Base-by-base conservation (phyloP, 495 filamentous ascomycete species). In the Poronia punctata region DNA sequence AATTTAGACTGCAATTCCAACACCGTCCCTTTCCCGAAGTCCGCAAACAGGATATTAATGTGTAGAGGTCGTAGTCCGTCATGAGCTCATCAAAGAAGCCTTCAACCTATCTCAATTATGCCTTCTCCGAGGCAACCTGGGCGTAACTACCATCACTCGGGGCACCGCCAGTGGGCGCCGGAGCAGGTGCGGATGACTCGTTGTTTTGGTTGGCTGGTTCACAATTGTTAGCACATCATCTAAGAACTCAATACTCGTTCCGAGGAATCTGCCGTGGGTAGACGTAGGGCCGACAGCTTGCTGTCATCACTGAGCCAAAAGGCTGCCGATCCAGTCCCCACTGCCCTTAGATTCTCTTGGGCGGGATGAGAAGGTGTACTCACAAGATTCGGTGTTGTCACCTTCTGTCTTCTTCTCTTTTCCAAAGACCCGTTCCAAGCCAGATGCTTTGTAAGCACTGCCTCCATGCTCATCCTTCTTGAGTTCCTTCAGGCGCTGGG, bases 401-500 rank as follows among this genome's bases (percentile, higher is more conserved):
- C 49, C 40, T 20, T 48, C 28, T 18, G 61, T 15, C 48, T 61
- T 61, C 40, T 64, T 64, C 41, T 68, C 64, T 41, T 66, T 57
- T 17, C 66, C 67, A 37, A 68, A 64, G 9, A 67, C 54, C 50
- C 62, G 63, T 39, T 68, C 61, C 0, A 72, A 44, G 6, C 70
- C 70, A 7, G 61, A 54, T 7, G 64, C 68, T 59, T 70, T 70
- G 57, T 68, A 70, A 7, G 64, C 50, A 48, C 67, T 56, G 42
- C 64, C 62, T 39, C 73, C 57, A 48, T 62, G 44, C 57, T 72
- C 74, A 72, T 88, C 42, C 74, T 78, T 79, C 78, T 94, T 95
- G 43, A 97, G 53, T 50, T 95, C 82, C 7, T 88, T 88, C 20
- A 98, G 68, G 47, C 90, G 79, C 33, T 78, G 72, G 2, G 92